phyloP scores from a whole-genome alignment of 805 yeast genomes.

The Debaryomyces maramus region DNA sequence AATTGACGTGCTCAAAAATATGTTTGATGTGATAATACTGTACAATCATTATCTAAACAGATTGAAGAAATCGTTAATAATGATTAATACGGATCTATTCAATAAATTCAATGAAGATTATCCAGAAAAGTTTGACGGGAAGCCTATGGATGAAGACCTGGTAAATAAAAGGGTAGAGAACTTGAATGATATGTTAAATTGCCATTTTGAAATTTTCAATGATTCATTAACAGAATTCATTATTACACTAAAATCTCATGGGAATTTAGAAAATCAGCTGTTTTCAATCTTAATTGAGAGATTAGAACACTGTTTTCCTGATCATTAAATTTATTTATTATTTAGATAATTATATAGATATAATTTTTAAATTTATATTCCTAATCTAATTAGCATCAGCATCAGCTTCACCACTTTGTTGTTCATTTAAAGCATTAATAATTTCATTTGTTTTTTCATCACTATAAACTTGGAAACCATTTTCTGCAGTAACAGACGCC shows the following conservation, averaged over 20 bases:
- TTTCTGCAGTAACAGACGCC: conserved; percentile 84
- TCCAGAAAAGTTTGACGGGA: conserved; percentile 39
- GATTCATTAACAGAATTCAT: conserved; percentile 46
- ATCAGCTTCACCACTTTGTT: conserved; percentile 50
- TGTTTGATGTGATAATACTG: conserved; percentile 49
- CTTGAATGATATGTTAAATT: conserved; percentile 40
- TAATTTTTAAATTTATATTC: conserved; percentile 3
- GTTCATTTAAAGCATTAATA: conserved; percentile 74
- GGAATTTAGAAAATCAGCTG: conserved; percentile 50
- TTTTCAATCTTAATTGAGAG: conserved; percentile 44
- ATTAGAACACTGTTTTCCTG: conserved; percentile 40
- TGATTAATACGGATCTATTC: conserved; percentile 49
- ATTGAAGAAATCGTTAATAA: conserved; percentile 54
- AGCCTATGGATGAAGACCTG: conserved; percentile 38
- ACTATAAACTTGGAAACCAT: conserved; percentile 81
- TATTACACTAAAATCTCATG: conserved; percentile 45
- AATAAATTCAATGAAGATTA: conserved; percentile 31
- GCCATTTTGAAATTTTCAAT: conserved; percentile 46
- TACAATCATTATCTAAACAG: conserved; percentile 51
- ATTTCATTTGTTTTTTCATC: conserved; percentile 82
- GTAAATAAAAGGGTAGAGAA: conserved; percentile 42
- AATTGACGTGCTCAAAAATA: conserved; percentile 44
- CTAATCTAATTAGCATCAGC: conserved; percentile 7
- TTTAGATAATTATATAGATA: conserved; percentile 1
- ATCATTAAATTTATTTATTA: conserved; percentile 6